Base-by-base conservation (phyloP, 768 basidiomycete species). In the Pleurotus ostreatus region DNA sequence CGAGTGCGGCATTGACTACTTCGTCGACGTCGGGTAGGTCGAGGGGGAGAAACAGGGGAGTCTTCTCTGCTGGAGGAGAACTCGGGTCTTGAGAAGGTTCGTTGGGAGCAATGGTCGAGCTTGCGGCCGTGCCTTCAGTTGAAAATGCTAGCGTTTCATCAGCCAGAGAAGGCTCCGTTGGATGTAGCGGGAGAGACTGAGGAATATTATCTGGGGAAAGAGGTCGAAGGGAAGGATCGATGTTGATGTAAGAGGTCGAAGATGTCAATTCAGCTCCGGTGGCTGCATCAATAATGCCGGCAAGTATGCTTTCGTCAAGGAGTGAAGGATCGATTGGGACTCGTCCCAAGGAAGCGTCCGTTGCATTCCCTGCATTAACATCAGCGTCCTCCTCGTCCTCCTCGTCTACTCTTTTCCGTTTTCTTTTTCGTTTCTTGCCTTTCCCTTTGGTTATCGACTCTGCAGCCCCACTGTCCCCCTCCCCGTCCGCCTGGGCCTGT, bases 251-350 rank as follows among this genome's bases (percentile, higher is more conserved):
- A 13, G 70, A 68, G 11, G 63, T 38, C 18, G 65, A 56, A 30
- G 78, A 73, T 26, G 78, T 73, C 13, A 71, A 71, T 2, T 77
- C 75, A 5, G 77, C 74, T 8, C 77, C 71, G 16, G 77, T 73
- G 1, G 66, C 6, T 52, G 65, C 60, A 4, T 74, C 70, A 18
- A 77, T 63, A 5, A 80, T 82, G 22, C 82, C 86, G 2, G 76
- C 73, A 13, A 92, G 74, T 40, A 92, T 91, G 6, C 89, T 88
- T 49, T 86, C 72, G 60, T 81, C 79, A 51, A 92, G 72, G 2
- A 90, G 66, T 4, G 75, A 65, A 2, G 82, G 81, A 63, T 91
- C 85, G 46, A 90, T 72, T 2, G 67, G 68, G 39, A 68, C 59
- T 15, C 66, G 67, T n/a, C 68, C 44, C 45, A 70, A 25, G 41